phyloP scores from a whole-genome alignment of 106 monocot genomes.

The Posidonia australis region DNA sequence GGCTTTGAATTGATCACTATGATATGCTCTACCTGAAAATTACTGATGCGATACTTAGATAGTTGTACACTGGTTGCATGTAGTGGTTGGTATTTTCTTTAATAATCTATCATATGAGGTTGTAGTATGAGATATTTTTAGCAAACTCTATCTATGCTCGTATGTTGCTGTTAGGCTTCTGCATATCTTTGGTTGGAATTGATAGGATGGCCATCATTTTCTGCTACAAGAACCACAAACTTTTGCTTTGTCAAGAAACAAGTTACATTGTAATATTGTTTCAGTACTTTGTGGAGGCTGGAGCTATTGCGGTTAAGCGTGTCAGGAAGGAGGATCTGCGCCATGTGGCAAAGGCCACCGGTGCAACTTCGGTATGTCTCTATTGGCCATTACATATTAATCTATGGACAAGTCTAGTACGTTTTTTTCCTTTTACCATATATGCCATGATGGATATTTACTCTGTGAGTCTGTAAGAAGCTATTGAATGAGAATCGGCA shows the following conservation, averaged over 20 bases:
- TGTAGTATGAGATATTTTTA: constrained; percentile 23
- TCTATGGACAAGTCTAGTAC: too few species aligned
- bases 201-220: too few species aligned
- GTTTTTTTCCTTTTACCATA: too few species aligned
- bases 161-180: background rate
- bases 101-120: constrained; percentile 86
- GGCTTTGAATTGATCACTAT: too few species aligned
- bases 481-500: too few species aligned
- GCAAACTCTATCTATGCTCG: background rate
- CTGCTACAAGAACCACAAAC: too few species aligned
- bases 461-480: too few species aligned
- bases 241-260: too few species aligned
- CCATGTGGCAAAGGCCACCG: constrained; percentile 96
- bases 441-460: too few species aligned
- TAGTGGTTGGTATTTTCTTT: constrained; percentile 4
- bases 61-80: background rate
- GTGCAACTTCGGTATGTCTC: constrained; percentile 77
- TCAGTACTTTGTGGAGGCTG: constrained; percentile 98
- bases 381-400: background rate
- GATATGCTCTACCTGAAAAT: background rate
- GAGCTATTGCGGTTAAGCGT: constrained; percentile 86
- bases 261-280: constrained; percentile 11
- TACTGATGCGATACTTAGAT: background rate
- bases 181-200: background rate
- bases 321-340: constrained; percentile 90